phyloP scores from a whole-genome alignment of 129 eudicot species.

The Flaveria brownii region DNA sequence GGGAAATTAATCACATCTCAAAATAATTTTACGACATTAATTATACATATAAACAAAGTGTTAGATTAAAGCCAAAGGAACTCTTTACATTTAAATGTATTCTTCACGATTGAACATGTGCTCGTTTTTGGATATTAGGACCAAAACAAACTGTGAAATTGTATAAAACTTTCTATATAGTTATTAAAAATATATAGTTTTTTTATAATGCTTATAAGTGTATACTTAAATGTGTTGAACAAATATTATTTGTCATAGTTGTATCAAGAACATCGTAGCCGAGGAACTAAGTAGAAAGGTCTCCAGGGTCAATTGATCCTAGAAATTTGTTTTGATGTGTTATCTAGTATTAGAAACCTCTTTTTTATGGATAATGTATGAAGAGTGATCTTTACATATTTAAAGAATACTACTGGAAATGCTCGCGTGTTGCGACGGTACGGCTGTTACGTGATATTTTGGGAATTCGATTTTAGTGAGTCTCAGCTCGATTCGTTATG shows the following conservation, averaged over 20 bases:
- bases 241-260: neutral
- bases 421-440: too few relatives aligned
- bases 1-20: neutral
- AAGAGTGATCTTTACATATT: too few relatives aligned
- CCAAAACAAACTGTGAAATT: neutral
- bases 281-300: too few relatives aligned
- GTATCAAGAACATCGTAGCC: too few relatives aligned
- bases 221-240: neutral
- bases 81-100: conserved; percentile 14
- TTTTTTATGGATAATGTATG: too few relatives aligned
- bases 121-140: conserved; percentile 16
- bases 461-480: too few relatives aligned
- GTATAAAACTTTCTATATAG: neutral
- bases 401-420: too few relatives aligned
- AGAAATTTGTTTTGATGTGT: too few relatives aligned
- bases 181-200: neutral
- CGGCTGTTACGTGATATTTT: too few relatives aligned
- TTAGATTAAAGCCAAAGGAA: conserved; percentile 34
- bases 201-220: neutral
- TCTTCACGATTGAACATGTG: conserved; percentile 28
- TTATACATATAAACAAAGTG: conserved; percentile 13
- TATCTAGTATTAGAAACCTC: too few relatives aligned
- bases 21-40: conserved; percentile 4
- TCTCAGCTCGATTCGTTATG: too few relatives aligned
- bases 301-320: too few relatives aligned